These are phyloP conservation scores for Penicillium aurantiogriseum DNA, from an alignment of 2,329 filamentous ascomycete species.

Conservation along the genomic window DNA sequence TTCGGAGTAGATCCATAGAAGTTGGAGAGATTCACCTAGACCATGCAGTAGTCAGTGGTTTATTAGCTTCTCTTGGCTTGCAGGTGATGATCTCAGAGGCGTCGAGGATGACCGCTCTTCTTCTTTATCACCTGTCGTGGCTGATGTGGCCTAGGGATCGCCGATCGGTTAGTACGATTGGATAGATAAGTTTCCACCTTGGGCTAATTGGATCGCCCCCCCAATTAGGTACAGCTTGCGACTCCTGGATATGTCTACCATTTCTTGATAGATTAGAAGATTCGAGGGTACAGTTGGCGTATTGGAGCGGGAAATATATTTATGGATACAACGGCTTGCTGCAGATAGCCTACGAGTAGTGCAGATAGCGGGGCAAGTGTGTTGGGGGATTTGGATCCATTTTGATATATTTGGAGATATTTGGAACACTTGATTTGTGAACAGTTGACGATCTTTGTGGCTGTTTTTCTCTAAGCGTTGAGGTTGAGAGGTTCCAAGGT, in stretches of 20 bases:
- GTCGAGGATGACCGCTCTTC: slow-evolving; percentile 2
- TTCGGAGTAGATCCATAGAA: neutral
- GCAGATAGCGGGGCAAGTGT: neutral
- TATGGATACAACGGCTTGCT: neutral
- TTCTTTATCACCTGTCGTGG: slow-evolving; percentile 2
- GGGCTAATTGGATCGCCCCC: slow-evolving; percentile 4
- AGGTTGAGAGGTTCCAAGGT: slow-evolving; percentile 5
- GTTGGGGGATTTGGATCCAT: neutral
- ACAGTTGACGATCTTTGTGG: slow-evolving; percentile 1
- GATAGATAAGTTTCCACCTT: neutral
- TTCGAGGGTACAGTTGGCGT: neutral
- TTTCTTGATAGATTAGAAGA: neutral
- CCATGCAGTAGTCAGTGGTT: slow-evolving; percentile 1
- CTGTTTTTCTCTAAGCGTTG: neutral
- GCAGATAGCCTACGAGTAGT: neutral
- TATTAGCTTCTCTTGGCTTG: slow-evolving; percentile 8
- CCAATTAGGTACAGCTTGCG: slow-evolving; percentile 7
- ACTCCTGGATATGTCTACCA: neutral
- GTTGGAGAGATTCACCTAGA: neutral
- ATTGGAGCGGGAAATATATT: neutral
- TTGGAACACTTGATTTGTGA: neutral
- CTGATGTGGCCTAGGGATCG: slow-evolving; percentile 11
- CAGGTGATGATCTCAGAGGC: slow-evolving; percentile 15
- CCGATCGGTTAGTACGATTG: slow-evolving; percentile 10
- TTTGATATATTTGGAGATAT: neutral